Conservation (phyloP, 805 yeast genomes). For the Scheffersomyces spartinae region DNA sequence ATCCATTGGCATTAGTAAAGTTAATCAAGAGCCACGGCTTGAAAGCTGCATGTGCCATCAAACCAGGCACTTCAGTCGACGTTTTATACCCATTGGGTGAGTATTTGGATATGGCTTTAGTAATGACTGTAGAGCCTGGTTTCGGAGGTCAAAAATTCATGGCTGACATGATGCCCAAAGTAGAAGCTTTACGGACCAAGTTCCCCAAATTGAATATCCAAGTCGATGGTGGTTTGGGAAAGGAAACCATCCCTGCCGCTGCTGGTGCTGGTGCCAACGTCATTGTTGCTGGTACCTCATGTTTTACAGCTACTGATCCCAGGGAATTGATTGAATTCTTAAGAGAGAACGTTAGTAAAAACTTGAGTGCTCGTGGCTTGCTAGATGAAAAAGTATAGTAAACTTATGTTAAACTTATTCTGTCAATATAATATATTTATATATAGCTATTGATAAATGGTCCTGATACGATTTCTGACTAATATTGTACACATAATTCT, state of each 20-base stretch:
- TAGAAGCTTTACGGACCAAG: slow-evolving; percentile 55
- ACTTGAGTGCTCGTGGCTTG: slow-evolving; percentile 36
- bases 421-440: too few relatives aligned
- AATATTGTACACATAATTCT: slow-evolving; percentile 1
- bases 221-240: slow-evolving; percentile 94
- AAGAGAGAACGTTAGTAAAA: slow-evolving; percentile 47
- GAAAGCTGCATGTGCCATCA: slow-evolving; percentile 89
- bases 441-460: too few relatives aligned
- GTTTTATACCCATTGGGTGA: slow-evolving; percentile 67
- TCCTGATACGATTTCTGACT: too few relatives aligned
- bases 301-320: slow-evolving; percentile 78
- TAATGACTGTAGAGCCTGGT: slow-evolving; percentile 99
- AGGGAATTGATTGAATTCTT: slow-evolving; percentile 58
- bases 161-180: slow-evolving; percentile 95
- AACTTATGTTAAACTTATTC: too few relatives aligned
- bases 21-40: slow-evolving; percentile 72
- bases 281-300: slow-evolving; percentile 94
- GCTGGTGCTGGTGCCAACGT: slow-evolving; percentile 98
- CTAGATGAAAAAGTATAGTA: slow-evolving; percentile 4
- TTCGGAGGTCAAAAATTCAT: slow-evolving; percentile 97
- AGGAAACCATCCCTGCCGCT: slow-evolving; percentile 72
- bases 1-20: slow-evolving; percentile 63
- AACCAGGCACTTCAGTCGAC: slow-evolving; percentile 86
- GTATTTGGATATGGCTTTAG: slow-evolving; percentile 82
- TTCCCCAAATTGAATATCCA: slow-evolving; percentile 80